Evolutionary conservation across 1,284 basidiomycete species (phyloP).

Genomic region (Omphalotus olearius): DNA sequence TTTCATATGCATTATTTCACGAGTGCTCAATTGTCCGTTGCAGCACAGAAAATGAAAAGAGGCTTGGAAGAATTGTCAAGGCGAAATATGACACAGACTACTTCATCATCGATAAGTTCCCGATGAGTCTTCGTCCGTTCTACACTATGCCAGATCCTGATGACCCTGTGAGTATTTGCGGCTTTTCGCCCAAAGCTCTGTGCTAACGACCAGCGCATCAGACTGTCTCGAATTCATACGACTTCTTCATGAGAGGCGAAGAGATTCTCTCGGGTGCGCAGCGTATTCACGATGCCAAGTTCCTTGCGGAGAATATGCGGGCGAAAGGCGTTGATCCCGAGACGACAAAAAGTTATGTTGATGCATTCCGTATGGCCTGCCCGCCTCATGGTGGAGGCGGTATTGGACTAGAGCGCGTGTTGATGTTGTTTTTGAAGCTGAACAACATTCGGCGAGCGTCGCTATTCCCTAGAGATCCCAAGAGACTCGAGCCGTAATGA

Average conservation of each 20-base stretch:
- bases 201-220: conserved; percentile 25
- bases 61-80: conserved; percentile 85
- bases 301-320: conserved; percentile 84
- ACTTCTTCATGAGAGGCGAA: conserved; percentile 99
- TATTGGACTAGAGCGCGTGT: conserved; percentile 89
- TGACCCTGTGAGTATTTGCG: conserved; percentile 61
- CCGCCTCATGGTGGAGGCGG: conserved; percentile 86
- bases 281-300: conserved; percentile 87
- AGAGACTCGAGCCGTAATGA: conserved; percentile 64
- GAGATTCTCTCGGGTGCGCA: conserved; percentile 98
- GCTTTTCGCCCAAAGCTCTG: conserved; percentile 6
- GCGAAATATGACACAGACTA: conserved; percentile 96
- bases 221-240: conserved; percentile 96
- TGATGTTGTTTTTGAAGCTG: conserved; percentile 94
- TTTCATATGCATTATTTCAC: not conserved
- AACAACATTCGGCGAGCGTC: conserved; percentile 94
- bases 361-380: conserved; percentile 93
- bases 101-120: conserved; percentile 98
- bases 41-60: conserved; percentile 91
- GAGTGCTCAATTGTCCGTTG: not conserved
- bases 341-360: conserved; percentile 87
- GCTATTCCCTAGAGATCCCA: conserved; percentile 94
- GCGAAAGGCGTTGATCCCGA: conserved; percentile 80
- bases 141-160: conserved; percentile 97
- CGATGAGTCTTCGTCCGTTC: conserved; percentile 89